These are phyloP conservation scores for Paraurostyla sp. DNA, from an alignment of 73 alveolate species.

Conservation along the genomic window DNA sequence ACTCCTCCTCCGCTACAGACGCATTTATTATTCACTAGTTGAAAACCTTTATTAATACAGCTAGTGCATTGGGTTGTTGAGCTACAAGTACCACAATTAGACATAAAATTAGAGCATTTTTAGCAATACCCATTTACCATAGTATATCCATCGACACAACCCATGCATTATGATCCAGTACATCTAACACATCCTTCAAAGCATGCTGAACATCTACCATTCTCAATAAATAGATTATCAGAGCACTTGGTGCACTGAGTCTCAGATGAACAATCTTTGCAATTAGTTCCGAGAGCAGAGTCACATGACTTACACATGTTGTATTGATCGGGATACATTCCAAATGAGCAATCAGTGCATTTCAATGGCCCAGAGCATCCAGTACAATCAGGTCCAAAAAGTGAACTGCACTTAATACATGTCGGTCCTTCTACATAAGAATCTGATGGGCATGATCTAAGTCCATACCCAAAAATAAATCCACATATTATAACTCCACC, in stretches of 20 bases:
- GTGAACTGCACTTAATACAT: not conserved
- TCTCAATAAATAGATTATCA: not conserved
- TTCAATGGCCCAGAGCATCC: not conserved
- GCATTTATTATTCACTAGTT: not conserved
- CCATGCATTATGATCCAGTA: not conserved
- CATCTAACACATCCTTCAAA: not conserved
- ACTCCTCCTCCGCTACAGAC: not conserved
- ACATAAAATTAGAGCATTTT: slow-evolving; percentile 1
- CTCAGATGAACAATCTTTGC: not conserved
- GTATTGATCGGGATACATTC: not conserved
- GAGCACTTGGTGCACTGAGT: not conserved
- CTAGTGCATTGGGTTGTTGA: not conserved
- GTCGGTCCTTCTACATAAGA: not conserved
- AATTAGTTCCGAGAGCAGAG: not conserved
- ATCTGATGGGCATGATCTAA: not conserved
- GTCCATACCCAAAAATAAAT: slow-evolving; percentile 10
- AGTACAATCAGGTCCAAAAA: not conserved
- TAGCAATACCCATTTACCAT: slow-evolving; percentile 23
- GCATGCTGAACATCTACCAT: not conserved
- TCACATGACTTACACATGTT: not conserved
- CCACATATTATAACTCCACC: not conserved
- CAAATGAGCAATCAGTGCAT: not conserved
- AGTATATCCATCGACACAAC: slow-evolving; percentile 17
- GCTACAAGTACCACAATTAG: not conserved
- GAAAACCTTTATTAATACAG: not conserved